Percentiles rank a stretch among this genome's conserved stretches.
Conservation (phyloP, 2,329 filamentous ascomycete genomes). For the Penicillium aurantiogriseum region DNA sequence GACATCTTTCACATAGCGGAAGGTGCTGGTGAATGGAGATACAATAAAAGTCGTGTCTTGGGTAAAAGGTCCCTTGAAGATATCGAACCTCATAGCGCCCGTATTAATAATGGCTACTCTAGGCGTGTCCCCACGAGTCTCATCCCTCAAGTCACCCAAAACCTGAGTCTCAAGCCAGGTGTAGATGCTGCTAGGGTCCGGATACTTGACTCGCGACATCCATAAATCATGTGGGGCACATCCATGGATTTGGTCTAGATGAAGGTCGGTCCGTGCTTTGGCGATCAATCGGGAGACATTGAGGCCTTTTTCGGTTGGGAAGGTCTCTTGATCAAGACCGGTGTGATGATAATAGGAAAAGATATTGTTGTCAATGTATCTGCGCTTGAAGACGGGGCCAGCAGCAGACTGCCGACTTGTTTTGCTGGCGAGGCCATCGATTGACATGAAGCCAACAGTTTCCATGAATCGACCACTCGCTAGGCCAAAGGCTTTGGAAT, state of each 20-base stretch:
- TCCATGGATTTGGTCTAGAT: conserved; percentile 73
- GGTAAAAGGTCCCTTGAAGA: conserved; percentile 90
- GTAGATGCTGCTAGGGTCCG: conserved; percentile 72
- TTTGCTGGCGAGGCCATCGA: conserved; percentile 61
- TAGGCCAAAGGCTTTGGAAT: conserved; percentile 72
- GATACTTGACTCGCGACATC: conserved; percentile 76
- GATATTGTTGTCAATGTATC: conserved; percentile 93
- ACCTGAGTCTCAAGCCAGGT: conserved; percentile 75
- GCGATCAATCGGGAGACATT: conserved; percentile 70
- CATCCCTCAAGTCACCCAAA: conserved; percentile 64
- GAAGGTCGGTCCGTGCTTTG: conserved; percentile 65
- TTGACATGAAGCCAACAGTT: conserved; percentile 89
- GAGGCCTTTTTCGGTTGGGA: conserved; percentile 71
- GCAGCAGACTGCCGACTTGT: conserved; percentile 30
- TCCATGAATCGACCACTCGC: conserved; percentile 92
- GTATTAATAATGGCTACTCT: conserved; percentile 77
- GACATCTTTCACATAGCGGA: conserved; percentile 75
- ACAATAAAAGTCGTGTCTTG: conserved; percentile 81
- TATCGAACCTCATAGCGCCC: conserved; percentile 89
- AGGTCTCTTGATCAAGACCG: conserved; percentile 66
- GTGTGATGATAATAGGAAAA: conserved; percentile 81
- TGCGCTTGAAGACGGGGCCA: conserved; percentile 64
- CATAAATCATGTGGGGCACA: conserved; percentile 79
- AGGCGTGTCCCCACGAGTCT: conserved; percentile 59
- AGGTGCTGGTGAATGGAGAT: conserved; percentile 80